Conservation (phyloP, 768 basidiomycete species). For the Leccinum boreale region DNA sequence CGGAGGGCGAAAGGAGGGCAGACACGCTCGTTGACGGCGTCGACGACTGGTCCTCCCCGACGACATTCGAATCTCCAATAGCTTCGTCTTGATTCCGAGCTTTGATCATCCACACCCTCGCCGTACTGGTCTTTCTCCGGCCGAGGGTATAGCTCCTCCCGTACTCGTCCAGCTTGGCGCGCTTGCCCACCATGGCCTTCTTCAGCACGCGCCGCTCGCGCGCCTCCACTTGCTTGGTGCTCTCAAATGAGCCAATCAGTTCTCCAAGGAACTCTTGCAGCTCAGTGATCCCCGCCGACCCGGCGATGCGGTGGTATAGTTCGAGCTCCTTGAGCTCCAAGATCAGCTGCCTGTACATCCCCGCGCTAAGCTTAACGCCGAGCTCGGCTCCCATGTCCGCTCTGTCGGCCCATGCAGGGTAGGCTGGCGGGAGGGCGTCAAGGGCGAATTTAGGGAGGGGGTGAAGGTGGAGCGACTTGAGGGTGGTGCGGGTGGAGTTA, state of each 20-base stretch:
- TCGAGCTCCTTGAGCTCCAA: constrained; percentile 65
- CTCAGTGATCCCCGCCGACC: constrained; percentile 30
- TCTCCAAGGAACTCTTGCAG: constrained; percentile 60
- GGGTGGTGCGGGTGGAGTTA: constrained; percentile 49
- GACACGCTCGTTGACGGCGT: constrained; percentile 8
- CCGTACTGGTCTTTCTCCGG: constrained; percentile 83
- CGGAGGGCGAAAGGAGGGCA: constrained; percentile 17
- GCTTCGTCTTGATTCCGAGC: constrained; percentile 35
- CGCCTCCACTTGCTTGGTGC: constrained; percentile 53
- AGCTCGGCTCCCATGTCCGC: constrained; percentile 57
- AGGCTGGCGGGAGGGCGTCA: constrained; percentile 53
- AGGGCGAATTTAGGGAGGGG: constrained; percentile 75
- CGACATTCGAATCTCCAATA: constrained; percentile 21
- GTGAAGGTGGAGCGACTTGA: constrained; percentile 64
- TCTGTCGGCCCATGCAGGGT: constrained; percentile 67
- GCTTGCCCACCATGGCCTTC: constrained; percentile 44
- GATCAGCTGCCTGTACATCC: constrained; percentile 66
- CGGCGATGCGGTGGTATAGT: constrained; percentile 41
- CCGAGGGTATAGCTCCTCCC: constrained; percentile 89
- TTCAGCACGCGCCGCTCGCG: constrained; percentile 29
- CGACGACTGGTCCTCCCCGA: not conserved
- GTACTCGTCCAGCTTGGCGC: constrained; percentile 60
- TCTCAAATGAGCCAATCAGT: constrained; percentile 62
- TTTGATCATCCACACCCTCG: constrained; percentile 91
- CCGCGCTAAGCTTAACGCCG: constrained; percentile 57